These are phyloP conservation scores for Polytrichum commune DNA, from an alignment of 225 moss, liverwort and hornwort genomes.

Conservation along the genomic window DNA sequence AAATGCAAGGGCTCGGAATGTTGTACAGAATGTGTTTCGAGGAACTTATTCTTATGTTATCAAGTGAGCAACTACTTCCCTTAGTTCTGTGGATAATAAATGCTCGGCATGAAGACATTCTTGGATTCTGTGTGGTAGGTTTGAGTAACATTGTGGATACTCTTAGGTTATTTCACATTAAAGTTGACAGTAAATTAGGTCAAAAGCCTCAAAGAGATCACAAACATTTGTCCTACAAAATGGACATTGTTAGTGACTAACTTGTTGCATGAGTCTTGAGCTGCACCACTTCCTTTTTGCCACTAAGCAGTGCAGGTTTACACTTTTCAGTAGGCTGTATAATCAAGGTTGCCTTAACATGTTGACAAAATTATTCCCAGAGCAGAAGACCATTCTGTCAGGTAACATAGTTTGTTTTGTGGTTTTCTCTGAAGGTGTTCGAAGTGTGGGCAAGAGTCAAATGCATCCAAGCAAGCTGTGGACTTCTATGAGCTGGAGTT, in stretches of 20 bases:
- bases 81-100: not conserved
- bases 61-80: slow-evolving; percentile 51
- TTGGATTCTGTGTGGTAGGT: too few species aligned
- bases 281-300: too few species aligned
- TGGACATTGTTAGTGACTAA: too few species aligned
- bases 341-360: not conserved
- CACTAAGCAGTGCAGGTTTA: too few species aligned
- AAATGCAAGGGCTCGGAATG: slow-evolving; percentile 71
- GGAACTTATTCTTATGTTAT: slow-evolving; percentile 98
- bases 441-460: slow-evolving; percentile 93
- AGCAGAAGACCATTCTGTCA: too few species aligned
- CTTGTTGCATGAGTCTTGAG: too few species aligned
- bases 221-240: too few species aligned
- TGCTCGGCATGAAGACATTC: too few species aligned
- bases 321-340: too few species aligned
- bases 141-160: not conserved
- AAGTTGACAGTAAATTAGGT: too few species aligned
- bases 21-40: slow-evolving; percentile 92
- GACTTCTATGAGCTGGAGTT: slow-evolving; percentile 98
- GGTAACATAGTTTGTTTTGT: slow-evolving; percentile 32
- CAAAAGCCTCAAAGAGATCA: too few species aligned
- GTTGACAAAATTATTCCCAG: too few species aligned
- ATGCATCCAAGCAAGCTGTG: slow-evolving; percentile 88
- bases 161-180: not conserved
- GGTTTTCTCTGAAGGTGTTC: slow-evolving; percentile 66